Evolutionary conservation across 352 stramenopile species (phyloP).

Genomic region (Pythium plurisporium): DNA sequence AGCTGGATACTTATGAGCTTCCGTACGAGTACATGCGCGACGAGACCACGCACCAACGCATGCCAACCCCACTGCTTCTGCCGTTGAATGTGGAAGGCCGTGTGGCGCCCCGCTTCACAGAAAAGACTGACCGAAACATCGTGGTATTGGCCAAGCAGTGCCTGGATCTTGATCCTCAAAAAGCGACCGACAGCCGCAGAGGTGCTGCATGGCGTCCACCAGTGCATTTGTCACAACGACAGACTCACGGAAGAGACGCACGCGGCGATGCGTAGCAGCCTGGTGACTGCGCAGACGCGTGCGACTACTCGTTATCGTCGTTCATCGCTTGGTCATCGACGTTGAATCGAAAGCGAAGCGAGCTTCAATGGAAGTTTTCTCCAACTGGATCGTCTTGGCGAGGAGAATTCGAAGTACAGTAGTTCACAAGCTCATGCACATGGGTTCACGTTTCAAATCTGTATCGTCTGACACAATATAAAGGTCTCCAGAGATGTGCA

Average conservation of each 20-base stretch:
- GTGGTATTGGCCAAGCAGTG: slow-evolving; percentile 19
- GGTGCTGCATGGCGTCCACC: not conserved
- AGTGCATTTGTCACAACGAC: not conserved
- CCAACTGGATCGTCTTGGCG: too few species aligned
- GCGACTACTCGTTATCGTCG: too few species aligned
- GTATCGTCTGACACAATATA: too few species aligned
- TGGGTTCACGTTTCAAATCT: too few species aligned
- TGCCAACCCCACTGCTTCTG: not conserved
- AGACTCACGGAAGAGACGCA: not conserved
- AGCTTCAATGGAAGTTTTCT: too few species aligned
- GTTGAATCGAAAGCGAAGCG: too few species aligned
- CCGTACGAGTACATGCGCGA: slow-evolving; percentile 24
- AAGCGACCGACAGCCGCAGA: slow-evolving; percentile 17
- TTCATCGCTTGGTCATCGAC: too few species aligned
- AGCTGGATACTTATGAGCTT: slow-evolving; percentile 25
- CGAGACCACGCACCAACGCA: not conserved
- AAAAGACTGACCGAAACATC: slow-evolving; percentile 9
- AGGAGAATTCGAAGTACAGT: too few species aligned
- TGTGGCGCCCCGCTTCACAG: slow-evolving; percentile 27
- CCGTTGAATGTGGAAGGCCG: slow-evolving; percentile 30
- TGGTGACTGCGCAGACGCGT: too few species aligned
- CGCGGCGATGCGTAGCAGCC: too few species aligned
- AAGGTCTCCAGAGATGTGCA: too few species aligned
- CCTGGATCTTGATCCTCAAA: slow-evolving; percentile 21
- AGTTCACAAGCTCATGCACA: too few species aligned